A percentile compares a stretch with the other conserved stretches of the same genome.
Evolutionary conservation across 140 eudicot species (phyloP).

Genomic region (Flaveria floridana): DNA sequence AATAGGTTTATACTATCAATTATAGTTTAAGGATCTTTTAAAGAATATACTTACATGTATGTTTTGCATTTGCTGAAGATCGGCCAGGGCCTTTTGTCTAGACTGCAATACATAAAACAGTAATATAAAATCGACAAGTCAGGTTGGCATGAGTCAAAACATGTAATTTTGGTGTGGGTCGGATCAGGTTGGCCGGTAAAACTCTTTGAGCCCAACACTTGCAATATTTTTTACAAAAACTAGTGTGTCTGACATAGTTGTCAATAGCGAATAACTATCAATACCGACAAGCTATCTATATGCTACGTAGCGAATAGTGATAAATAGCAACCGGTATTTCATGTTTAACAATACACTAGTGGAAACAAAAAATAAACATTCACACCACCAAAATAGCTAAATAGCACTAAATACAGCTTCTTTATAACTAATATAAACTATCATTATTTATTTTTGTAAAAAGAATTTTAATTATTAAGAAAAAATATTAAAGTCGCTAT

Average conservation of each 20-base stretch:
- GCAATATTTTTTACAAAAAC: neutral
- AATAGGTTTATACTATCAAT: neutral
- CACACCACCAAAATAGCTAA: no score
- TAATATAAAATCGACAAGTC: neutral
- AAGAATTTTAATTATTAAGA: no score
- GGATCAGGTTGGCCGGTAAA: neutral
- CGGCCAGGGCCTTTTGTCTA: slow-evolving; percentile 90
- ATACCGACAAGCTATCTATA: no score
- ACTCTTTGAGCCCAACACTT: neutral
- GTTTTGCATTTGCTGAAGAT: slow-evolving; percentile 87
- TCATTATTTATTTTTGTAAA: no score
- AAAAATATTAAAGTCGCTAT: no score
- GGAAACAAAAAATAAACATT: no score
- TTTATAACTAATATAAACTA: no score
- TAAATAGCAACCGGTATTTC: no score
- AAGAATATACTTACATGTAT: slow-evolving; percentile 56
- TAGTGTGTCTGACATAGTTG: neutral
- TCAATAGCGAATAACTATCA: no score
- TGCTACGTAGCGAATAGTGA: no score
- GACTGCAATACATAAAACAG: slow-evolving; percentile 55
- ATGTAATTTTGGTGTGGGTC: neutral
- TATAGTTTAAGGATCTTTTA: neutral
- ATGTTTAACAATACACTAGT: no score
- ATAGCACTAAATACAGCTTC: no score
- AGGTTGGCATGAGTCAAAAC: neutral